Conservation (phyloP, 2,329 filamentous ascomycete genomes). For the Daldinia sp. region DNA sequence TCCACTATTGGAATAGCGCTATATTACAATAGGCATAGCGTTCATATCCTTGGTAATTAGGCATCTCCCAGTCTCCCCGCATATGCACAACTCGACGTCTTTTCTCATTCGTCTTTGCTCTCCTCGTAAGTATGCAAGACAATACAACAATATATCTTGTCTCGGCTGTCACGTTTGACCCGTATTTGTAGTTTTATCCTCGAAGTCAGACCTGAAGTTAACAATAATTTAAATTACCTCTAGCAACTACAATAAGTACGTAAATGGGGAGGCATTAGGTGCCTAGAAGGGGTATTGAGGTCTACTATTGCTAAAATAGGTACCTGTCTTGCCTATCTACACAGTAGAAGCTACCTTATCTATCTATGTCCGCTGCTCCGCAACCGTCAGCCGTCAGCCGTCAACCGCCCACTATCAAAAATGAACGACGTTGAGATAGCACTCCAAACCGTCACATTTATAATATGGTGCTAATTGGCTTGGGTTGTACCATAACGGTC, state of each 20-base stretch:
- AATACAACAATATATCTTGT: not conserved
- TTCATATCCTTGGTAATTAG: not conserved
- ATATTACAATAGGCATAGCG: constrained; percentile 4
- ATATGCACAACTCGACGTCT: constrained; percentile 27
- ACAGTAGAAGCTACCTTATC: too few relatives aligned
- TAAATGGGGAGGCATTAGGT: too few relatives aligned
- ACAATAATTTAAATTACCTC: too few relatives aligned
- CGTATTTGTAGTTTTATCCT: not conserved
- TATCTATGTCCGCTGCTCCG: not conserved
- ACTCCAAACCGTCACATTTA: constrained; percentile 16
- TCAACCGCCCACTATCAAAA: constrained; percentile 4
- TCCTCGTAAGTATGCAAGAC: constrained; percentile 4
- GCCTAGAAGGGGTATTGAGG: too few relatives aligned
- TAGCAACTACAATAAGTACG: too few relatives aligned
- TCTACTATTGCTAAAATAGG: too few relatives aligned
- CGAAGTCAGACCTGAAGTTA: not conserved
- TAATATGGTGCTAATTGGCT: constrained; percentile 28
- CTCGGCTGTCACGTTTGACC: constrained; percentile 2
- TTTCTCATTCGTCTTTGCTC: constrained; percentile 3
- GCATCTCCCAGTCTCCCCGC: constrained; percentile 10
- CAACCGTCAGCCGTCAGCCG: not conserved
- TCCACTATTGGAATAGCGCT: constrained; percentile 1
- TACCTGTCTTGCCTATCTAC: too few relatives aligned
- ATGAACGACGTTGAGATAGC: constrained; percentile 22
- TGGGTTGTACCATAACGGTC: constrained; percentile 27